These are phyloP conservation scores for Bjerkandera adusta DNA, from an alignment of 1,284 basidiomycete species.

Conservation along the genomic window DNA sequence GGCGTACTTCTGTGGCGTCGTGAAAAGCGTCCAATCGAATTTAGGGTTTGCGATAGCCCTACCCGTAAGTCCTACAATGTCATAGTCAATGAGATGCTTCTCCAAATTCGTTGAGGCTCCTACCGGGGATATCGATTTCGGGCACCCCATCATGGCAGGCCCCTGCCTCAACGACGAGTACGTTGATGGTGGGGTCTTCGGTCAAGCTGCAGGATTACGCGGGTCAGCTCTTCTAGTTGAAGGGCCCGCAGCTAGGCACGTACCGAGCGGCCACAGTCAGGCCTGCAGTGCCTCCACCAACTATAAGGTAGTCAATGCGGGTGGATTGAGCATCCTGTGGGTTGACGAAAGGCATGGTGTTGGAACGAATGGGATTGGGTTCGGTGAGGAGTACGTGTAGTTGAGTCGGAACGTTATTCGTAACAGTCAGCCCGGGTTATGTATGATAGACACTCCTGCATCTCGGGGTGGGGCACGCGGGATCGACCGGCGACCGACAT, in stretches of 20 bases:
- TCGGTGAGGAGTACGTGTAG: too few species aligned
- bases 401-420: too few species aligned
- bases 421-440: too few species aligned
- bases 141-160: conserved; percentile 1
- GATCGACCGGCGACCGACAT: too few species aligned
- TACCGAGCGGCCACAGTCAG: conserved; percentile 2
- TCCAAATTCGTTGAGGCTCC: background rate
- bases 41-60: background rate
- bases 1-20: conserved; percentile 6
- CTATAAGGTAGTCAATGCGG: conserved; percentile 9
- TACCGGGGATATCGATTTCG: conserved; percentile 8
- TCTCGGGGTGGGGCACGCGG: too few species aligned
- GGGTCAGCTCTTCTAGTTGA: too few species aligned
- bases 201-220: background rate
- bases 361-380: too few species aligned
- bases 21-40: conserved; percentile 12
- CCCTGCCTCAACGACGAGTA: conserved; percentile 7
- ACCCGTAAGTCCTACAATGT: background rate
- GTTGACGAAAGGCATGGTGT: too few species aligned
- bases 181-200: conserved; percentile 2
- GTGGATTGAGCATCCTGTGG: too few species aligned
- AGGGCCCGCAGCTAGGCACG: too few species aligned
- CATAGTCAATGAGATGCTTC: background rate
- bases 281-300: conserved; percentile 7
- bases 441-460: too few species aligned